Conservation (phyloP, 2,329 filamentous ascomycete genomes). For the Aschersonia sp. region DNA sequence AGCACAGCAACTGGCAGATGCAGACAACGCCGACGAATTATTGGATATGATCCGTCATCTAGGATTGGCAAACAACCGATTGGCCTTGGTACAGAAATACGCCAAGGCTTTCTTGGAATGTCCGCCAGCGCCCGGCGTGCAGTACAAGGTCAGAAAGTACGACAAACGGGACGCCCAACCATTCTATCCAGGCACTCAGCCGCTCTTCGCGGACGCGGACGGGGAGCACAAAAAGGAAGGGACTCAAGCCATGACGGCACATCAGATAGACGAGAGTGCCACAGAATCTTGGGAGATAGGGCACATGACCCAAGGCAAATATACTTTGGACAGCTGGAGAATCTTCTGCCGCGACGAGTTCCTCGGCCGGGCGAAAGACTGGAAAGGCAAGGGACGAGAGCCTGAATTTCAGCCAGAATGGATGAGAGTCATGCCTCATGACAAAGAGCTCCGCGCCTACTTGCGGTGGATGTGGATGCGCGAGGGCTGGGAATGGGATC, state of each 20-base stretch:
- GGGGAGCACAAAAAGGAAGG: not conserved
- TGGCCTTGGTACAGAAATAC: slow-evolving; percentile 53
- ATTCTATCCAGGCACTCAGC: not conserved
- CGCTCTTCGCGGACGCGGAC: too few species aligned
- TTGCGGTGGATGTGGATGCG: slow-evolving; percentile 86
- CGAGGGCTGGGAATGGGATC: slow-evolving; percentile 74
- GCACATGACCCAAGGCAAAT: slow-evolving; percentile 68
- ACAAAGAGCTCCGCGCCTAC: slow-evolving; percentile 83
- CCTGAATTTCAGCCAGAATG: slow-evolving; percentile 67
- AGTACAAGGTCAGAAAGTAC: slow-evolving; percentile 39
- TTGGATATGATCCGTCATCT: slow-evolving; percentile 51
- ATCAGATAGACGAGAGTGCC: not conserved
- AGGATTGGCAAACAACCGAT: slow-evolving; percentile 56
- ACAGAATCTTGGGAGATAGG: slow-evolving; percentile 64
- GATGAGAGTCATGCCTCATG: slow-evolving; percentile 69
- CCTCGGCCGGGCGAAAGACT: slow-evolving; percentile 49
- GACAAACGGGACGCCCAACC: slow-evolving; percentile 18
- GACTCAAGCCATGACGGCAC: not conserved
- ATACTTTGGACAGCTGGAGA: slow-evolving; percentile 80
- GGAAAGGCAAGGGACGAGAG: slow-evolving; percentile 42
- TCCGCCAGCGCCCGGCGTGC: slow-evolving; percentile 44
- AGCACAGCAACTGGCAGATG: slow-evolving; percentile 44
- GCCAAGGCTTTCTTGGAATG: slow-evolving; percentile 52
- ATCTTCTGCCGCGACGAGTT: slow-evolving; percentile 82
- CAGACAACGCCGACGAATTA: slow-evolving; percentile 33